Conservation (phyloP, 2,329 filamentous ascomycete species). For the Coniochaeta pulveracea region DNA sequence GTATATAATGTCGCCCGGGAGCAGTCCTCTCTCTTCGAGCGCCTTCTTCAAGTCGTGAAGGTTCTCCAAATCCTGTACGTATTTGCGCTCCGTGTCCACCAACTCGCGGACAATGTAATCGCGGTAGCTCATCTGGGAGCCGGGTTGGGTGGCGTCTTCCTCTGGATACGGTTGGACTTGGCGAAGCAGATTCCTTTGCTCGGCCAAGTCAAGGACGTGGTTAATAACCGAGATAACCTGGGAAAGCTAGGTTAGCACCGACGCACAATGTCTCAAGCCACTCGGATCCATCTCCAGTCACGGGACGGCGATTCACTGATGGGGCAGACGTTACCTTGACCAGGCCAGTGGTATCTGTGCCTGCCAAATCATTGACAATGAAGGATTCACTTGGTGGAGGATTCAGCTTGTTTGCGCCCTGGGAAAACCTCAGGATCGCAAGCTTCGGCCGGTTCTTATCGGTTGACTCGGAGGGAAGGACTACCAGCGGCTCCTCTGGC, state of each 20-base stretch:
- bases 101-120: slow-evolving; percentile 88
- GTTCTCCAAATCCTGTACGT: slow-evolving; percentile 93
- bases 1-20: slow-evolving; percentile 83
- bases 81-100: slow-evolving; percentile 91
- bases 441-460: slow-evolving; percentile 75
- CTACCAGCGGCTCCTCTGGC: slow-evolving; percentile 54
- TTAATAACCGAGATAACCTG: slow-evolving; percentile 56
- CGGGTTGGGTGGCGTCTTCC: slow-evolving; percentile 40
- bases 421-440: slow-evolving; percentile 84
- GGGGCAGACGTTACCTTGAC: slow-evolving; percentile 59
- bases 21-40: slow-evolving; percentile 75
- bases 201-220: slow-evolving; percentile 78
- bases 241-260: neutral
- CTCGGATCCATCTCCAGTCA: neutral
- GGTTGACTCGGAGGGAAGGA: slow-evolving; percentile 46
- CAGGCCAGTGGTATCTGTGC: slow-evolving; percentile 92
- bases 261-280: neutral
- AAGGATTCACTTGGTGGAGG: slow-evolving; percentile 78
- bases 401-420: slow-evolving; percentile 77
- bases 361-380: slow-evolving; percentile 82
- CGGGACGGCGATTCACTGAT: slow-evolving; percentile 1
- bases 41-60: slow-evolving; percentile 85
- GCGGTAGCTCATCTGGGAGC: slow-evolving; percentile 60
- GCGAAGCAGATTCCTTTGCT: slow-evolving; percentile 63
- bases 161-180: slow-evolving; percentile 47